phyloP scores from a whole-genome alignment of 768 basidiomycete species.

The Naganishia antarctica region DNA sequence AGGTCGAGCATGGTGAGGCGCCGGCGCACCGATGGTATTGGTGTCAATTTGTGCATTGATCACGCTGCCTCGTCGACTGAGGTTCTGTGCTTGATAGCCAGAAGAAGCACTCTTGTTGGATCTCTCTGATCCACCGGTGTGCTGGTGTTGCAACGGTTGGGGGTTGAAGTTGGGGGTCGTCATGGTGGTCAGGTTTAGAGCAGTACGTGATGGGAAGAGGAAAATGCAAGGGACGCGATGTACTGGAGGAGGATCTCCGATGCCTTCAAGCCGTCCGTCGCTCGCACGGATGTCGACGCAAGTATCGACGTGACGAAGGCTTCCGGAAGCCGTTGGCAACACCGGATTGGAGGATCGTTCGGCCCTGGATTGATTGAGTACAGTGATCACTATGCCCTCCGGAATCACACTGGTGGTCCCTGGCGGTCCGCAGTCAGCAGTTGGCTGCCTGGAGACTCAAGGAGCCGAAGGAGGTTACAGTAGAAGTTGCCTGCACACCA shows the following conservation, averaged over 20 bases:
- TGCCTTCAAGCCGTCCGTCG: no score
- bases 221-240: neutral
- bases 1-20: conserved; percentile 19
- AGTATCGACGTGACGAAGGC: no score
- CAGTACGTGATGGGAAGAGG: neutral
- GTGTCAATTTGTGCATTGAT: conserved; percentile 25
- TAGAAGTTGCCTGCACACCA: conserved; percentile 13
- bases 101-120: conserved; percentile 10
- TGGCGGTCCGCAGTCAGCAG: no score
- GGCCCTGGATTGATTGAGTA: no score
- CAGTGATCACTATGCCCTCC: no score
- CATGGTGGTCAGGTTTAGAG: neutral
- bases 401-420: no score
- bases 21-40: conserved; percentile 21
- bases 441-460: no score
- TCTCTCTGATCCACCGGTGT: conserved; percentile 26
- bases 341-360: no score
- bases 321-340: no score
- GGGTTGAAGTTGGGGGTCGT: neutral
- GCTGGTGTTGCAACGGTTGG: conserved; percentile 4
- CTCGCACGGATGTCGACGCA: no score
- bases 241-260: neutral
- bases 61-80: conserved; percentile 23
- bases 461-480: neutral
- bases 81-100: conserved; percentile 21